A percentile compares a stretch with the other conserved stretches of the same genome.
Evolutionary conservation across 192 early-diverging fungal genomes (phyloP).

Genomic region (Phycomyces blakesleeanus): DNA sequence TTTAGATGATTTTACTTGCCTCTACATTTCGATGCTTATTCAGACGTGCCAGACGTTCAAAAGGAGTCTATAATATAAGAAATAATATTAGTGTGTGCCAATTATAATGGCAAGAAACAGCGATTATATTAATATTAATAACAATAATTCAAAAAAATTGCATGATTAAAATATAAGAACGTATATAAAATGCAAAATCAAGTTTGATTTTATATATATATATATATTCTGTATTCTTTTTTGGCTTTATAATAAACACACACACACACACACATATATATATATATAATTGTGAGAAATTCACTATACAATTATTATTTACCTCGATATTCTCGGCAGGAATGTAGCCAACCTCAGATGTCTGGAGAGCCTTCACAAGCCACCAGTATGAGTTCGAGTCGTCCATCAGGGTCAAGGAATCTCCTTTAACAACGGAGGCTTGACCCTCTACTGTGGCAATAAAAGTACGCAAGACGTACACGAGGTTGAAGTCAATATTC

Average conservation of each 20-base stretch:
- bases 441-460: constrained; percentile 78
- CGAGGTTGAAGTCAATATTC: constrained; percentile 66
- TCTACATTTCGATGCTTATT: constrained; percentile 74
- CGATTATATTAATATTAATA: too few relatives aligned
- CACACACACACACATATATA: neutral
- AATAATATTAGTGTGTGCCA: neutral
- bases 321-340: constrained; percentile 85
- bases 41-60: constrained; percentile 71
- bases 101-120: too few relatives aligned
- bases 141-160: too few relatives aligned
- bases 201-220: neutral
- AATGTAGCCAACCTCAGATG: constrained; percentile 72
- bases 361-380: constrained; percentile 60
- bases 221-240: too few relatives aligned
- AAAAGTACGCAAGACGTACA: constrained; percentile 82
- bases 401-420: constrained; percentile 69
- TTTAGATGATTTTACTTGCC: constrained; percentile 20
- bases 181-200: neutral
- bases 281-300: neutral
- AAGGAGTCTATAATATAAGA: constrained; percentile 56
- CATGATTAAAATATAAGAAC: too few relatives aligned
- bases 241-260: constrained; percentile 5
- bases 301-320: too few relatives aligned
- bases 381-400: constrained; percentile 83
- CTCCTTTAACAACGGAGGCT: constrained; percentile 70